Evolutionary conservation across 139 green algal genomes (phyloP).

Genomic region (Pleodorina starrii): DNA sequence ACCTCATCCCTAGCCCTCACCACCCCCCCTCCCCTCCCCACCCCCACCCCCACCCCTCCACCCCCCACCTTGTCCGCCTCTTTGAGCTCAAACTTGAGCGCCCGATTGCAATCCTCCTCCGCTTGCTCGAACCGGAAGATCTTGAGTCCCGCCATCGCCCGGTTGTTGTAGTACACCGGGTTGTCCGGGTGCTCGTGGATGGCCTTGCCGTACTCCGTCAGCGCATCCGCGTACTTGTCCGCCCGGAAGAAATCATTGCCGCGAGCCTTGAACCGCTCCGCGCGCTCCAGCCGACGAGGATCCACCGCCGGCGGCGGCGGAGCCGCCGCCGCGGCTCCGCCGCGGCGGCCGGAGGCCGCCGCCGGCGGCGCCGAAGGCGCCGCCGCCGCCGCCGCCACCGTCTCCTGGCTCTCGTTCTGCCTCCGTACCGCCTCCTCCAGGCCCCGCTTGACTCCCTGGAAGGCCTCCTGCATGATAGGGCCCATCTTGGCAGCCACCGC

Average conservation of each 20-base stretch:
- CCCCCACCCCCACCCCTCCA: background rate
- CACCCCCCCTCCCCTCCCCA: too few relatives aligned
- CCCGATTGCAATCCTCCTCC: conserved; percentile 73
- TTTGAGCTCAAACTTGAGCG: conserved; percentile 55
- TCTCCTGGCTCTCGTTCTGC: conserved; percentile 23
- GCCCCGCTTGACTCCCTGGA: conserved; percentile 34
- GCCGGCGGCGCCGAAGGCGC: background rate
- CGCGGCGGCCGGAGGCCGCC: background rate
- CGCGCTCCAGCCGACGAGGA: conserved; percentile 56
- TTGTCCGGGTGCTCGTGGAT: conserved; percentile 57
- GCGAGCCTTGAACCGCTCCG: conserved; percentile 65
- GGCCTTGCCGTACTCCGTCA: conserved; percentile 68
- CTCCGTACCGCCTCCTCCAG: conserved; percentile 1
- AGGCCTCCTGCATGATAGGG: conserved; percentile 55
- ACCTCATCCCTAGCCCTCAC: too few relatives aligned
- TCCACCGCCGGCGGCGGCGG: conserved; percentile 45
- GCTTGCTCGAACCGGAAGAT: conserved; percentile 70
- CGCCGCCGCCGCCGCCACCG: background rate
- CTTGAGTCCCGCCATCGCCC: conserved; percentile 71
- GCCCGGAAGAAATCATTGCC: conserved; percentile 69
- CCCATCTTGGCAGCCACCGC: conserved; percentile 63
- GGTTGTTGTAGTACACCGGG: conserved; percentile 72
- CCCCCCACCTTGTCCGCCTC: conserved; percentile 57
- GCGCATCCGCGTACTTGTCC: conserved; percentile 59
- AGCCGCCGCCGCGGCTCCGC: background rate